Conservation (phyloP, 2,329 filamentous ascomycete genomes). For the Harringtonia aguacate region DNA sequence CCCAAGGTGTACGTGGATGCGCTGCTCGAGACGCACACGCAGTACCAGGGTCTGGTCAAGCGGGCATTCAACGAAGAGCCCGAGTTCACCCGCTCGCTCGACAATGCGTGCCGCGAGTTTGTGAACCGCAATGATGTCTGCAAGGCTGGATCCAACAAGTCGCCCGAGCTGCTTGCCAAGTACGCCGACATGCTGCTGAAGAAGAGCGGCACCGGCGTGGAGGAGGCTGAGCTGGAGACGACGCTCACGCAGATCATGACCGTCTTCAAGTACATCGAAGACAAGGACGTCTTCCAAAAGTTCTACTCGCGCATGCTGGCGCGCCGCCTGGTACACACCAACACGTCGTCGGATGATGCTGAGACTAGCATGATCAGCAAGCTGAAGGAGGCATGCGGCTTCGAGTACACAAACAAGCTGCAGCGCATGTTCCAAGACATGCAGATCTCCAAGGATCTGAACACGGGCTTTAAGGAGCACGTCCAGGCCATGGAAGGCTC, state of each 20-base stretch:
- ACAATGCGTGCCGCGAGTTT: conserved; percentile 96
- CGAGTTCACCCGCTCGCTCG: conserved; percentile 89
- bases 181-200: conserved; percentile 89
- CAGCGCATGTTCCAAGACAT: conserved; percentile 99
- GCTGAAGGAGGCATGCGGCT: conserved; percentile 95
- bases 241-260: conserved; percentile 93
- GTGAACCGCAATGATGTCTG: conserved; percentile 97
- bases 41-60: conserved; percentile 87
- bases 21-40: conserved; percentile 83
- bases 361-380: conserved; percentile 99
- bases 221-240: conserved; percentile 87
- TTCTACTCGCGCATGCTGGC: conserved; percentile 97
- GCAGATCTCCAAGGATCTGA: conserved; percentile 96
- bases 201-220: conserved; percentile 84
- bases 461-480: conserved; percentile 77
- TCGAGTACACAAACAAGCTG: conserved; percentile 98
- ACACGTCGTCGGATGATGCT: conserved; percentile 90
- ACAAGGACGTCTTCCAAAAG: conserved; percentile 99
- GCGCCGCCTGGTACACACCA: conserved; percentile 87
- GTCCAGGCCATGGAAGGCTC: conserved; percentile 55
- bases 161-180: conserved; percentile 87
- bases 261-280: conserved; percentile 99
- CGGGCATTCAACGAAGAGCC: conserved; percentile 90
- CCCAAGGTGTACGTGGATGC: conserved; percentile 96
- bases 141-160: conserved; percentile 86